phyloP scores from a whole-genome alignment of 2,329 filamentous ascomycete species.

The Penicillium rolfsii region DNA sequence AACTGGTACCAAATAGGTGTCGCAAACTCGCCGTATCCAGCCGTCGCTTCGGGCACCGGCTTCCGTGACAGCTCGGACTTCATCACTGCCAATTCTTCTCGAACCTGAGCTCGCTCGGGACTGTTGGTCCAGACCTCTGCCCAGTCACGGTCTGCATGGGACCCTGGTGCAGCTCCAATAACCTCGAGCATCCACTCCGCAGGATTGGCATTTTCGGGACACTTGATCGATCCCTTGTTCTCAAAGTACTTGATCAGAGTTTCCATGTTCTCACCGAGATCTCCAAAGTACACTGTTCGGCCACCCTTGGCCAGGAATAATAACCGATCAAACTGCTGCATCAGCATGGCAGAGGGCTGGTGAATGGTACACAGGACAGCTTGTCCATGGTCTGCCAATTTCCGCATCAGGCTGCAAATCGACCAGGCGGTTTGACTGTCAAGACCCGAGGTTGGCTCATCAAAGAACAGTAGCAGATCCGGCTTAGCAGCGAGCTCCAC shows the following conservation, averaged over 20 bases:
- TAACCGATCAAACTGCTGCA: conserved; percentile 74
- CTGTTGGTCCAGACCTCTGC: conserved; percentile 63
- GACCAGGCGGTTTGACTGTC: conserved; percentile 91
- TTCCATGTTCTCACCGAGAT: conserved; percentile 61
- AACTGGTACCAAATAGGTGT: conserved; percentile 69
- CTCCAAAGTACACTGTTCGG: conserved; percentile 68
- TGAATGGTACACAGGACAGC: conserved; percentile 93
- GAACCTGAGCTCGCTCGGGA: conserved; percentile 52
- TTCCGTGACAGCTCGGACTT: conserved; percentile 20
- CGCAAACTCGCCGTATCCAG: conserved; percentile 71
- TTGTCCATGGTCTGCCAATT: conserved; percentile 85
- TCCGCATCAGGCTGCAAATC: conserved; percentile 81
- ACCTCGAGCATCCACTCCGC: conserved; percentile 67
- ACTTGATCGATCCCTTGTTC: conserved; percentile 61
- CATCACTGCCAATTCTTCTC: conserved; percentile 54
- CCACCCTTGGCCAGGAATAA: conserved; percentile 66
- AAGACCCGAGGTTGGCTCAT: conserved; percentile 90
- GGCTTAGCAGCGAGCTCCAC: conserved; percentile 92
- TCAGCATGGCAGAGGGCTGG: conserved; percentile 87
- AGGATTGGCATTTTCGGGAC: conserved; percentile 66
- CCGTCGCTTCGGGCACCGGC: conserved; percentile 55
- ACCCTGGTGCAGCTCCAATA: conserved; percentile 62
- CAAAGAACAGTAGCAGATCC: conserved; percentile 81
- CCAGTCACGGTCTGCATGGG: conserved; percentile 64
- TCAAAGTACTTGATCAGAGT: conserved; percentile 66